Base-by-base conservation (phyloP, 2,329 filamentous ascomycete species). In the Cladosporium sp. region DNA sequence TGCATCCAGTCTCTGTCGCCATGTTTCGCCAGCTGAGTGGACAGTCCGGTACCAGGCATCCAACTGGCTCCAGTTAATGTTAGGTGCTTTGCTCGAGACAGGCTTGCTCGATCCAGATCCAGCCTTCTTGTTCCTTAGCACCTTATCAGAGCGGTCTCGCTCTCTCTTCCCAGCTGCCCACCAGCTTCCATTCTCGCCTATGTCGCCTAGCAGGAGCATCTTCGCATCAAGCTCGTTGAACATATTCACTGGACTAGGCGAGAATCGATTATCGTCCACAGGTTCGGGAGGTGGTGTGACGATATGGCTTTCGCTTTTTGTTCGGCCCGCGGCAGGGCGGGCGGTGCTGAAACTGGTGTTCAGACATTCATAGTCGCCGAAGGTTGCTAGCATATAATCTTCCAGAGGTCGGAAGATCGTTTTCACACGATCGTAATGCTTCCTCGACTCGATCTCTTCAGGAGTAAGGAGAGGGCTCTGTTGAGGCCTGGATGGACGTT, bases 141-240 rank as follows among this genome's bases (percentile, higher is more conserved):
- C 42, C 58, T 70, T 65, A 19, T 66, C 65, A 2, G 61, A 58
- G 2, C 55, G 55, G 9, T 41, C 43, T 28, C 63, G 62, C 18
- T 68, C 58, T 49, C 68, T 52, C 45, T 77, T 77, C 1, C 85
- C 86, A 43, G 85, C 84, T 35, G 46, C 38, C 87, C 87, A 92
- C 88, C 87, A 92, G 7, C 80, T 81, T 2, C 86, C 87, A 63
- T 93, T 93, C 65, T 93, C 88, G 1, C 84, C 86, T 59, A 91
- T 77, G 61, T 91, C 82, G 2, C 87, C 87, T 2, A 91, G 68
- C 6, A 90, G 73, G 16, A 92, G 72, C 4, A 86, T 79, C 63
- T 90, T 93, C 1, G 85, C 81, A 65, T 93, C 88, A 16, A 90
- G 70, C 46, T 87, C 84, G 34, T 78, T 77, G 3, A 83, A 55